These are phyloP conservation scores for Garcileccinum viscosum DNA, from an alignment of 1,284 basidiomycete genomes.

Conservation along the genomic window DNA sequence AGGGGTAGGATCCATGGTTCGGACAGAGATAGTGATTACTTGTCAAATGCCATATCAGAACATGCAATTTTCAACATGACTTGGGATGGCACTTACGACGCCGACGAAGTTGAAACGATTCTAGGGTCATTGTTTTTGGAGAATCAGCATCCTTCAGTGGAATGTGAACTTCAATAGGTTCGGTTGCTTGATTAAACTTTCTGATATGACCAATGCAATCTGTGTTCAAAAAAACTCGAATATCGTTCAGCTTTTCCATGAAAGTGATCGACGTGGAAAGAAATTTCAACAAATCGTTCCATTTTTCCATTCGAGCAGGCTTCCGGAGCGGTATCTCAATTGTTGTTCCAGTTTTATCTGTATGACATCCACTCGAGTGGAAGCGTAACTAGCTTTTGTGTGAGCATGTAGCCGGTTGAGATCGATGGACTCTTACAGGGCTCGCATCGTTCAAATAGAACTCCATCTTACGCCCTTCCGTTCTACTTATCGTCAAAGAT, in stretches of 20 bases:
- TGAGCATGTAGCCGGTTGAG: background rate
- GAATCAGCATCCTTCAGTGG: slow-evolving; percentile 52
- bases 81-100: slow-evolving; percentile 9
- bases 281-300: slow-evolving; percentile 87
- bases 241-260: slow-evolving; percentile 80
- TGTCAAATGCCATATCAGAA: background rate
- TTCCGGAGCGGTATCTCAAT: slow-evolving; percentile 90
- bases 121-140: slow-evolving; percentile 58
- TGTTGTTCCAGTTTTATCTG: slow-evolving; percentile 67
- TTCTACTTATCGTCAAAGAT: background rate
- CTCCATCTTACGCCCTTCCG: background rate
- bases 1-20: background rate
- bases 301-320: slow-evolving; percentile 77
- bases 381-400: slow-evolving; percentile 28
- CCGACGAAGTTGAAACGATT: background rate
- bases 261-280: slow-evolving; percentile 92
- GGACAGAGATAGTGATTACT: background rate
- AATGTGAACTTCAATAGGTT: slow-evolving; percentile 56
- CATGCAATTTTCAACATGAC: background rate
- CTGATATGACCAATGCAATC: slow-evolving; percentile 73
- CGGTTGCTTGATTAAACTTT: slow-evolving; percentile 63
- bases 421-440: background rate
- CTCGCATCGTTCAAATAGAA: background rate
- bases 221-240: slow-evolving; percentile 81
- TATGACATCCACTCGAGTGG: slow-evolving; percentile 67